Conservation (phyloP, 257 asterid species). For the Anisodus acutangulus region DNA sequence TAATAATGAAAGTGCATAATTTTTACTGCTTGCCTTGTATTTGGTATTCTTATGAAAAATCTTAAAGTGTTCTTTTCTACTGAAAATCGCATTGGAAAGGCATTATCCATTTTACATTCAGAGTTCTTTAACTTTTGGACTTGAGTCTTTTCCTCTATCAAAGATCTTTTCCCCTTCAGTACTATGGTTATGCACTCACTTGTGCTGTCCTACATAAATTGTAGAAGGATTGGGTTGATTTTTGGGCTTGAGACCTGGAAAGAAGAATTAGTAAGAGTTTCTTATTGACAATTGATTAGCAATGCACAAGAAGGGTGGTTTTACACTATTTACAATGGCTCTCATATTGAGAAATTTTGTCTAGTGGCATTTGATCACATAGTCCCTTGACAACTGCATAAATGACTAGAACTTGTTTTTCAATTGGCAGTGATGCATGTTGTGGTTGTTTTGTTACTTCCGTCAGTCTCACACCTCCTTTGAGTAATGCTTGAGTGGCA, state of each 20-base stretch:
- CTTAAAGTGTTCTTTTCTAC: neutral
- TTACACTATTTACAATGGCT: neutral
- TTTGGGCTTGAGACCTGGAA: neutral
- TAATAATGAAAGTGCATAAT: neutral
- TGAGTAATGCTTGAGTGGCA: neutral
- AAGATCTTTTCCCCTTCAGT: neutral
- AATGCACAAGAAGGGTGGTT: neutral
- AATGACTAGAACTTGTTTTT: constrained; percentile 26
- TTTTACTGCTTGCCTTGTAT: neutral
- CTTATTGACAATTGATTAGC: constrained; percentile 17
- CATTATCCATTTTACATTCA: neutral
- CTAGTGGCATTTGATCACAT: constrained; percentile 33
- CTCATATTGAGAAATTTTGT: constrained; percentile 26
- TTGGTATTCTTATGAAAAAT: neutral
- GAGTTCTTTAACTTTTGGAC: neutral
- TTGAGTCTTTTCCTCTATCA: neutral
- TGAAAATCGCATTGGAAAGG: neutral
- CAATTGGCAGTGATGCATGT: constrained; percentile 17
- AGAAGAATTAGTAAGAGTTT: neutral
- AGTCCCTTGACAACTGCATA: constrained; percentile 27
- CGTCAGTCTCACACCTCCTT: neutral
- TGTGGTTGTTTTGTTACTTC: neutral
- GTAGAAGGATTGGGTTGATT: constrained; percentile 1
- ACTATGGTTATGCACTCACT: neutral
- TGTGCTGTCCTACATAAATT: neutral